Evolutionary conservation across 148 eudicot species (phyloP).

Genomic region (Salicornia ramosissima): DNA sequence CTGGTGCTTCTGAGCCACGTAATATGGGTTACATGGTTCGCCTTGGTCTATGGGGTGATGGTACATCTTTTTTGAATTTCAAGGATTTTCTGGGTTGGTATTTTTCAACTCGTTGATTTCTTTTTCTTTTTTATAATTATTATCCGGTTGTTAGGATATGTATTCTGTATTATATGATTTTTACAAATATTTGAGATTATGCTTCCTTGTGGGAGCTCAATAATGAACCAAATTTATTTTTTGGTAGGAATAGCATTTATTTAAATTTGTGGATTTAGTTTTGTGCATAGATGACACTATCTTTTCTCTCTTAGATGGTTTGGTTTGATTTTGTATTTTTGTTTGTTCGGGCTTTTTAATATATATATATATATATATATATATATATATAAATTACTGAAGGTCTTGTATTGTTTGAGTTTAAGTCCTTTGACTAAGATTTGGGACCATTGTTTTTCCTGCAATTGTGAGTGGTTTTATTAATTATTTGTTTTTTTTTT

Average conservation of each 20-base stretch:
- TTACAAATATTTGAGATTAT: background rate
- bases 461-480: too few species aligned
- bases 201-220: background rate
- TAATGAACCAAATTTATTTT: background rate
- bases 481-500: background rate
- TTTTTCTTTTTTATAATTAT: background rate
- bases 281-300: background rate
- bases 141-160: background rate
- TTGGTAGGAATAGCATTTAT: background rate
- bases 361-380: too few species aligned
- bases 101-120: background rate
- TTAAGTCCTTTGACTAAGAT: too few species aligned
- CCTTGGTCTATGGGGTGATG: constrained; percentile 97
- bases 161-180: background rate
- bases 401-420: too few species aligned
- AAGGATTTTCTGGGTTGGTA: constrained; percentile 76
- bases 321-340: too few species aligned
- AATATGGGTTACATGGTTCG: constrained; percentile 99
- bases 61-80: constrained; percentile 74
- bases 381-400: too few species aligned
- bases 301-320: too few species aligned
- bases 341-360: too few species aligned
- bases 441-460: too few species aligned
- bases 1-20: constrained; percentile 99
- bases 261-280: background rate